Evolutionary conservation across 306 rosid genomes (phyloP).

Genomic region (Trichosanthes truncata): DNA sequence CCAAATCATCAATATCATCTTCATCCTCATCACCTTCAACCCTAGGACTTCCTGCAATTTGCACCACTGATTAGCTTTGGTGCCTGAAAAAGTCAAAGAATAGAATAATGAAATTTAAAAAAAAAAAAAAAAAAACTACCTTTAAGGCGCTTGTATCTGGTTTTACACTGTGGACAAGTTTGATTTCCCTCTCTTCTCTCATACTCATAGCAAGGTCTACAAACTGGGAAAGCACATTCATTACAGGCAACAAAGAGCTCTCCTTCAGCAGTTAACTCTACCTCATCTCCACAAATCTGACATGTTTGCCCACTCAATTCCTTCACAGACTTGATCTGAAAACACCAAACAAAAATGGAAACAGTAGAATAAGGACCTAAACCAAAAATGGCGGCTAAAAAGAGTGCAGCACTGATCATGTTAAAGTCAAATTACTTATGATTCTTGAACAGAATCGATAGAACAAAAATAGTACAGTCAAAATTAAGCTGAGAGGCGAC

Average conservation of each 20-base stretch:
- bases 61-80: not conserved
- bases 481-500: not conserved
- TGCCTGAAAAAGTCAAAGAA: not conserved
- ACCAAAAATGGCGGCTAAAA: not conserved
- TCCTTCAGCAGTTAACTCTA: slow-evolving; percentile 2
- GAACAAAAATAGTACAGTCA: not conserved
- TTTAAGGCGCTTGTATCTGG: slow-evolving; percentile 12
- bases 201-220: slow-evolving; percentile 15
- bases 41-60: slow-evolving; percentile 68
- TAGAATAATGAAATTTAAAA: not conserved
- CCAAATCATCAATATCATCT: slow-evolving; percentile 85
- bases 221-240: slow-evolving; percentile 15
- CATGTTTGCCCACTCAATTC: slow-evolving; percentile 11
- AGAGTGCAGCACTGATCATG: not conserved
- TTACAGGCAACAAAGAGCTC: slow-evolving; percentile 16
- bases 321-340: slow-evolving; percentile 7
- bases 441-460: not conserved
- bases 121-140: not conserved
- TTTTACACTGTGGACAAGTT: slow-evolving; percentile 15
- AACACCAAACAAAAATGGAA: not conserved
- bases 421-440: not conserved
- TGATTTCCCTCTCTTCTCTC: slow-evolving; percentile 15
- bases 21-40: slow-evolving; percentile 97
- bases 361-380: not conserved
- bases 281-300: slow-evolving; percentile 14